phyloP scores from a whole-genome alignment of 768 basidiomycete species.

The Basidioascus undulatus region DNA sequence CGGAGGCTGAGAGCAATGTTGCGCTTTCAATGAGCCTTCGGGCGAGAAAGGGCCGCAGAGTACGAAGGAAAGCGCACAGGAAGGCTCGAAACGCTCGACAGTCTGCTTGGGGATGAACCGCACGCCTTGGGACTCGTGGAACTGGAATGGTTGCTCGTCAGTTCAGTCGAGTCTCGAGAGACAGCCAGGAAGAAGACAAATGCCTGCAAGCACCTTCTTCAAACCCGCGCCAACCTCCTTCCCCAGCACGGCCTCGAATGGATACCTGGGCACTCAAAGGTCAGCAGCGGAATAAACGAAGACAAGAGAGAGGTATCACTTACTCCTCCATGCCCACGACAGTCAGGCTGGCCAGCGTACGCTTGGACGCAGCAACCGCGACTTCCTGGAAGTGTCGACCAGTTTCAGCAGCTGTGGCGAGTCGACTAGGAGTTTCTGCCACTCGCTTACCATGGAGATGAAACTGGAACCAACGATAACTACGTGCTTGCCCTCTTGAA shows the following conservation, averaged over 20 bases:
- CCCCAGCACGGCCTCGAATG: conserved; percentile 62
- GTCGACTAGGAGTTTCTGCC: not conserved
- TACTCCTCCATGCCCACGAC: conserved; percentile 61
- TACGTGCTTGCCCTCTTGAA: conserved; percentile 26
- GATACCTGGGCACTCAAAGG: too few species aligned
- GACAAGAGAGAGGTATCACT: too few species aligned
- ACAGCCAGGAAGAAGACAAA: not conserved
- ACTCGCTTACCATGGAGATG: conserved; percentile 43
- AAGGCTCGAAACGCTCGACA: conserved; percentile 40
- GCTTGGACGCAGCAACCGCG: conserved; percentile 45
- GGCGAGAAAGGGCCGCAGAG: not conserved
- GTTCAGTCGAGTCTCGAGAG: too few species aligned
- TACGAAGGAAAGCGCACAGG: conserved; percentile 16
- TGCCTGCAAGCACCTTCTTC: conserved; percentile 33
- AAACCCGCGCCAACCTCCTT: conserved; percentile 51
- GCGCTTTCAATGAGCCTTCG: too few species aligned
- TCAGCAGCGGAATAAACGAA: too few species aligned
- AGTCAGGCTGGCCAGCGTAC: conserved; percentile 54
- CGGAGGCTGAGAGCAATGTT: conserved; percentile 12
- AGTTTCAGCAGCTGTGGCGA: not conserved
- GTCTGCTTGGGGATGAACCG: conserved; percentile 56
- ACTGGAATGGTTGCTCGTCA: conserved; percentile 21
- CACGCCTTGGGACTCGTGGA: conserved; percentile 56
- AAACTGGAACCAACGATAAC: conserved; percentile 75
- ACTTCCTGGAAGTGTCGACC: conserved; percentile 27